Evolutionary conservation across 176 grass and related monocot species (phyloP).

Genomic region (Carex pumila): DNA sequence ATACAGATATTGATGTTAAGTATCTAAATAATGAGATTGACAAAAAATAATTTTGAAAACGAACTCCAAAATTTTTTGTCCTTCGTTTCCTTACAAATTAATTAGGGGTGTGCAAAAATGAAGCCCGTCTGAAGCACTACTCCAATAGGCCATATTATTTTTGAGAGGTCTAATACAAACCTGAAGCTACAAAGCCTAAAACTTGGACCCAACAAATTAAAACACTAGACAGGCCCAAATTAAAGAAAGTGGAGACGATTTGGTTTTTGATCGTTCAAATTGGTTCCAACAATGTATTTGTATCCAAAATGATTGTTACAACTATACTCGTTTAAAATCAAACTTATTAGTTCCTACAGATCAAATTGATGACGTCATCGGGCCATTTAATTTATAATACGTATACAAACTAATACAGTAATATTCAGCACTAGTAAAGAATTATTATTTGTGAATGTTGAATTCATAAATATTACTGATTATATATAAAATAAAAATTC

Average conservation of each 20-base stretch:
- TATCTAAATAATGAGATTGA: too few relatives aligned
- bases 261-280: neutral
- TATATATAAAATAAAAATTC: neutral
- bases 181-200: too few relatives aligned
- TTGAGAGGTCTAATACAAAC: neutral
- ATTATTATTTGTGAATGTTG: neutral
- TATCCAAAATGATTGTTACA: neutral
- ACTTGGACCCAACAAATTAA: too few relatives aligned
- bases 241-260: neutral
- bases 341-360: too few relatives aligned
- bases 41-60: too few relatives aligned
- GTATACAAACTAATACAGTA: neutral
- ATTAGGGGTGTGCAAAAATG: neutral
- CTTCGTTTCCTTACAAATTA: neutral
- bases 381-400: neutral
- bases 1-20: too few relatives aligned
- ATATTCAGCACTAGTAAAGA: neutral
- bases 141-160: neutral
- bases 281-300: neutral
- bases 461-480: neutral
- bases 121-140: neutral
- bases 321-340: too few relatives aligned
- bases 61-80: neutral
- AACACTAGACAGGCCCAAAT: neutral
- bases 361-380: too few relatives aligned